phyloP scores from a whole-genome alignment of 371 early-diverging fungal genomes.

The Smittium culicis region DNA sequence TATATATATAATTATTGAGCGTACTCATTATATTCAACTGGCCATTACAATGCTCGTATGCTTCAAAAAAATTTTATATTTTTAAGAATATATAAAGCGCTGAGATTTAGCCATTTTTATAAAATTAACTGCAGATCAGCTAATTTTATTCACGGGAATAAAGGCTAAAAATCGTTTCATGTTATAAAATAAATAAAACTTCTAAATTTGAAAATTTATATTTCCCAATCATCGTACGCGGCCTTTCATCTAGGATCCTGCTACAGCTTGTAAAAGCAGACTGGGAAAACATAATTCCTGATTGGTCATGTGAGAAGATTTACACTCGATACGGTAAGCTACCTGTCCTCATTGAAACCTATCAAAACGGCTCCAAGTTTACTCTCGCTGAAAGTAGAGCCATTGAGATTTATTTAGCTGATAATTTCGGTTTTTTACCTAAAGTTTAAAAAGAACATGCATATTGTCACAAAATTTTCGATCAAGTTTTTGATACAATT shows the following conservation, averaged over 20 bases:
- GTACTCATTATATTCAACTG: too few species aligned
- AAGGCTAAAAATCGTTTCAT: too few species aligned
- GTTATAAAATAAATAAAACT: background rate
- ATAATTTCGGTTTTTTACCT: slow-evolving; percentile 26
- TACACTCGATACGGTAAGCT: slow-evolving; percentile 35
- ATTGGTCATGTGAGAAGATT: slow-evolving; percentile 33
- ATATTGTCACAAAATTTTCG: too few species aligned
- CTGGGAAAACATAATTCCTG: slow-evolving; percentile 24
- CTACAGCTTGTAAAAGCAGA: slow-evolving; percentile 16
- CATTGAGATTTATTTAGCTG: slow-evolving; percentile 38
- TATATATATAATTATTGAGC: too few species aligned
- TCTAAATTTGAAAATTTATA: slow-evolving; percentile 18
- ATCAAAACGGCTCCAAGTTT: slow-evolving; percentile 19
- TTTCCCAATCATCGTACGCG: slow-evolving; percentile 17
- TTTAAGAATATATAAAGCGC: too few species aligned
- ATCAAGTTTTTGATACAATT: too few species aligned
- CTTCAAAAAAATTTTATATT: too few species aligned
- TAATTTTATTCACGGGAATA: too few species aligned
- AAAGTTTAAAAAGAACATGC: too few species aligned
- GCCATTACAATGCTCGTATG: too few species aligned
- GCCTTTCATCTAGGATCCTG: slow-evolving; percentile 17
- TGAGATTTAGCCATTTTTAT: too few species aligned
- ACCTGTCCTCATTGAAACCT: slow-evolving; percentile 34
- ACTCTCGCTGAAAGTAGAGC: slow-evolving; percentile 31
- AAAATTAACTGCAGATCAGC: too few species aligned